Conservation (phyloP, 768 basidiomycete species). For the Leccinum rimulosum region DNA sequence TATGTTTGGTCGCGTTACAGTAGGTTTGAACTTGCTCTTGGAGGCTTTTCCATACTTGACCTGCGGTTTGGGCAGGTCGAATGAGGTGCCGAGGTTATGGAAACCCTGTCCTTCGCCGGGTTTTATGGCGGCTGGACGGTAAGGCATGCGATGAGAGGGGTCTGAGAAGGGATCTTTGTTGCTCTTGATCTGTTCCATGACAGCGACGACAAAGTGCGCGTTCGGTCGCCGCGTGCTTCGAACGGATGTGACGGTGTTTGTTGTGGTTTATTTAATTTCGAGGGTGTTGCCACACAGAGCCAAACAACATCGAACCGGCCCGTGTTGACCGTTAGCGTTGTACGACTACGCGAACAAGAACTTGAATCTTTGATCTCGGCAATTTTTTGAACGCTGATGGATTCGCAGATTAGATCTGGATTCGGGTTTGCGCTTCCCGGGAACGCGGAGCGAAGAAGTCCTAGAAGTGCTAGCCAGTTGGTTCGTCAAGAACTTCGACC, state of each 20-base stretch:
- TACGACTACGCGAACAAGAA: not conserved
- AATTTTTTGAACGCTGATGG: constrained; percentile 1
- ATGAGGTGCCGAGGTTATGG: constrained; percentile 23
- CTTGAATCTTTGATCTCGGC: constrained; percentile 3
- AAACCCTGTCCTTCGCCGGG: constrained; percentile 27
- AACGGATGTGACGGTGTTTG: constrained; percentile 20
- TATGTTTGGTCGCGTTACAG: not conserved
- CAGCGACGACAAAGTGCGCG: not conserved
- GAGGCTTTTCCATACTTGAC: constrained; percentile 1
- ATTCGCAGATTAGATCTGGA: constrained; percentile 15
- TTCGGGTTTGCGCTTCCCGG: not conserved
- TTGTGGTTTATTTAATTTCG: constrained; percentile 28
- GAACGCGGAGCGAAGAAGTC: constrained; percentile 6
- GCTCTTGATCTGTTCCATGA: constrained; percentile 24
- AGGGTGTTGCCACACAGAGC: constrained; percentile 21
- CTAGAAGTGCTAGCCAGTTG: too few relatives aligned
- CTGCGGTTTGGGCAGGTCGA: constrained; percentile 8
- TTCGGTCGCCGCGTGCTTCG: not conserved
- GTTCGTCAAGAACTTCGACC: not conserved
- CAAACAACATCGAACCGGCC: constrained; percentile 13
- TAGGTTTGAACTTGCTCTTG: constrained; percentile 13
- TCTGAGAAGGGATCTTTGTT: constrained; percentile 13
- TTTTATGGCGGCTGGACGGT: constrained; percentile 25
- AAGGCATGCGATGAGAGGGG: constrained; percentile 17
- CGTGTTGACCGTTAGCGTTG: not conserved